phyloP scores from a whole-genome alignment of 306 rosid genomes.

The Echinosophora koreensis region DNA sequence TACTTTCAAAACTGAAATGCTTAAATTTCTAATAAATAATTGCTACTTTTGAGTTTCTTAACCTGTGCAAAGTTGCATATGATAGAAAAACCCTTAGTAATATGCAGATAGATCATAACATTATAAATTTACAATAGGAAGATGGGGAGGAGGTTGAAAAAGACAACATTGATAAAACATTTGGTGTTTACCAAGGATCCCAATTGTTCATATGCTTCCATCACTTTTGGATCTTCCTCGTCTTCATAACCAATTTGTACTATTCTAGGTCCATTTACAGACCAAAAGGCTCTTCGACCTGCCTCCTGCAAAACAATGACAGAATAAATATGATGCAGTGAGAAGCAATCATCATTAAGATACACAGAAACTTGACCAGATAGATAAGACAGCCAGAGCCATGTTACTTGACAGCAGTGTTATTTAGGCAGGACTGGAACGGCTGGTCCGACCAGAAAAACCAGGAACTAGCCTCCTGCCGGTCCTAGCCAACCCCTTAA shows the following conservation, averaged over 20 bases:
- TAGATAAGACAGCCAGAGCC: too few relatives aligned
- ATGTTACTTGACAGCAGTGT: too few relatives aligned
- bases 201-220: constrained; percentile 91
- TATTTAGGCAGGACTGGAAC: too few relatives aligned
- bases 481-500: too few relatives aligned
- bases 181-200: constrained; percentile 83
- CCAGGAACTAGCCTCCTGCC: too few relatives aligned
- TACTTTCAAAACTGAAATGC: too few relatives aligned
- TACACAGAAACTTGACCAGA: not conserved
- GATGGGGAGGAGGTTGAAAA: not conserved
- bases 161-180: not conserved
- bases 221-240: constrained; percentile 85
- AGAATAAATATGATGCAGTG: not conserved
- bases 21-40: too few relatives aligned
- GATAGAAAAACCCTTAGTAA: too few relatives aligned
- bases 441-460: too few relatives aligned
- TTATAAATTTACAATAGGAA: not conserved
- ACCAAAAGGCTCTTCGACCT: constrained; percentile 95
- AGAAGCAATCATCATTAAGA: constrained; percentile 3
- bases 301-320: constrained; percentile 67
- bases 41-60: too few relatives aligned
- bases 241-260: constrained; percentile 90
- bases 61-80: too few relatives aligned
- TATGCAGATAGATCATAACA: constrained; percentile 33
- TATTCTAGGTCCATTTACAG: constrained; percentile 92